phyloP scores from a whole-genome alignment of 2,329 filamentous ascomycete genomes.

The Pseudopyricularia javanii region DNA sequence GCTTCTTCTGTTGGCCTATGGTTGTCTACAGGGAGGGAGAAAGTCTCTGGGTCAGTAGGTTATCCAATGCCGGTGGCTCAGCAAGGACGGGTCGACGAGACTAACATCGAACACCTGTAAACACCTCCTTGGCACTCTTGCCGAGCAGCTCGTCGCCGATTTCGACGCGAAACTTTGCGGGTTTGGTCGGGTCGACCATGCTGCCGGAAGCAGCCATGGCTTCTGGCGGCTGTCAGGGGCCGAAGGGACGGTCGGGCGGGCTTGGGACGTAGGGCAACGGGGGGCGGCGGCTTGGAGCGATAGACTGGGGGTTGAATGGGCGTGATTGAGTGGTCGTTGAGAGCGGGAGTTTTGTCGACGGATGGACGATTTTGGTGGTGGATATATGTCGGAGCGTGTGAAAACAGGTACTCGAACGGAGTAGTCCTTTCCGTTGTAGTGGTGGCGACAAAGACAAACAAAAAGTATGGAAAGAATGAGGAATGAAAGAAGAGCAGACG shows the following conservation, averaged over 20 bases:
- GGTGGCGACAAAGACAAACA: too few relatives aligned
- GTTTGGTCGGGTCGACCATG: conserved; percentile 46
- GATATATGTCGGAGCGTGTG: too few relatives aligned
- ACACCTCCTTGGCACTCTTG: conserved; percentile 42
- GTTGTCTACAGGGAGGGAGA: conserved; percentile 34
- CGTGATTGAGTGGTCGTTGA: too few relatives aligned
- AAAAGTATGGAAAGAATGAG: too few relatives aligned
- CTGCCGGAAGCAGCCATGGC: conserved; percentile 2
- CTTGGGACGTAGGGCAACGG: neutral
- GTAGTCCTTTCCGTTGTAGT: too few relatives aligned
- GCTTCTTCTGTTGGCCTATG: conserved; percentile 44
- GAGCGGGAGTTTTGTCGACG: too few relatives aligned
- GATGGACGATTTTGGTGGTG: too few relatives aligned
- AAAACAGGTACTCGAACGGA: too few relatives aligned
- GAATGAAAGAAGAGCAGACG: too few relatives aligned
- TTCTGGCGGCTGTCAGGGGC: neutral
- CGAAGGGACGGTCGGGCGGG: neutral
- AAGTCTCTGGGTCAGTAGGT: neutral
- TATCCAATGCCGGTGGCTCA: neutral
- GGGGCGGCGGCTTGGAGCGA: neutral
- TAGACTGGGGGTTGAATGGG: too few relatives aligned
- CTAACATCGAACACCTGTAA: conserved; percentile 49
- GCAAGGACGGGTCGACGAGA: neutral
- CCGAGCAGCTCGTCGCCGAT: conserved; percentile 49
- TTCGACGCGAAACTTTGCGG: conserved; percentile 48